Evolutionary conservation across 495 filamentous ascomycete genomes (phyloP).

Genomic region (Monascus purpureus): DNA sequence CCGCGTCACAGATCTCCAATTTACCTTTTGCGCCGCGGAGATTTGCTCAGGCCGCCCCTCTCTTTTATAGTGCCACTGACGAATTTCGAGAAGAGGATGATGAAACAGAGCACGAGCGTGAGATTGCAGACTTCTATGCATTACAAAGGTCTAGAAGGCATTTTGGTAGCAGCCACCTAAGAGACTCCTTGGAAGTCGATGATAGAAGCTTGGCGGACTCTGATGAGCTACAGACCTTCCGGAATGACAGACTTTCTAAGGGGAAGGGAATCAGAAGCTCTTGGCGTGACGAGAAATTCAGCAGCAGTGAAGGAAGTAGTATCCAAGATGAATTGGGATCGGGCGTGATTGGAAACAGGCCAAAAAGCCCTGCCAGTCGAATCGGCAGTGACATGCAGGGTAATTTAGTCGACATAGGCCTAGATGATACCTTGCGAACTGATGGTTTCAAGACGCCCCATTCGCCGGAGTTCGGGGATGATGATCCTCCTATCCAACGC

Average conservation of each 20-base stretch:
- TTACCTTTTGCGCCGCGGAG: conserved; percentile 66
- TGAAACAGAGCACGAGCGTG: conserved; percentile 77
- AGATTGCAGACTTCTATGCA: conserved; percentile 86
- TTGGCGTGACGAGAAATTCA: conserved; percentile 33
- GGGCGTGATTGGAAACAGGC: too few relatives aligned
- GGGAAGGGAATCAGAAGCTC: conserved; percentile 38
- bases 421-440: conserved; percentile 49
- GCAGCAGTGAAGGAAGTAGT: conserved; percentile 4
- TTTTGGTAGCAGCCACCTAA: conserved; percentile 64
- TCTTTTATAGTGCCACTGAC: conserved; percentile 82
- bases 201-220: conserved; percentile 44
- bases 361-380: conserved; percentile 23
- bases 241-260: conserved; percentile 22
- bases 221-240: conserved; percentile 30
- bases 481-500: conserved; percentile 70
- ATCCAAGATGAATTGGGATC: too few relatives aligned
- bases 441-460: conserved; percentile 36
- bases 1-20: conserved; percentile 53
- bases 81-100: conserved; percentile 83
- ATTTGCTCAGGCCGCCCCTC: conserved; percentile 59
- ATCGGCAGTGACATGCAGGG: conserved; percentile 46
- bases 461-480: conserved; percentile 45
- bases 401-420: conserved; percentile 74
- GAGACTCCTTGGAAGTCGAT: conserved; percentile 69
- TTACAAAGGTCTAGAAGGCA: conserved; percentile 78